Conservation (phyloP, 2,329 filamentous ascomycete genomes). For the Diaporthe ampelina region DNA sequence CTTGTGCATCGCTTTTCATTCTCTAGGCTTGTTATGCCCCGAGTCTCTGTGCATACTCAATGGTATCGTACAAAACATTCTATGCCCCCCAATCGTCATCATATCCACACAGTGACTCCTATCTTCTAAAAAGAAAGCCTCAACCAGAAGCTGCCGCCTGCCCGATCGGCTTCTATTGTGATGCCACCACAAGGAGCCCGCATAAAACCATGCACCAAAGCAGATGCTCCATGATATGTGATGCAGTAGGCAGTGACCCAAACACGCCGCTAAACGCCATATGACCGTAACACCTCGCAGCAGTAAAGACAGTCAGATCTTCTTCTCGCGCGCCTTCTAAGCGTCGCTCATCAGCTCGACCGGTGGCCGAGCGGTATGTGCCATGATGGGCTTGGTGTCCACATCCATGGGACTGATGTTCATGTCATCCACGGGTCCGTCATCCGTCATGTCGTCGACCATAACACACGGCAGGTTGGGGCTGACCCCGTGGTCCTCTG, state of each 20-base stretch:
- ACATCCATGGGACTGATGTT: slow-evolving; percentile 57
- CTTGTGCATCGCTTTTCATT: neutral
- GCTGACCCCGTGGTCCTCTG: slow-evolving; percentile 67
- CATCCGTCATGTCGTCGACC: slow-evolving; percentile 77
- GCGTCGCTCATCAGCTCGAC: slow-evolving; percentile 73
- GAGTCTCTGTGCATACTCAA: slow-evolving; percentile 27
- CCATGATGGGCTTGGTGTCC: slow-evolving; percentile 63
- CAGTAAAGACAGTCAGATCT: slow-evolving; percentile 10
- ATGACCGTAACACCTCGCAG: slow-evolving; percentile 21
- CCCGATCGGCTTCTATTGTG: slow-evolving; percentile 11
- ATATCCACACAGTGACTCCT: slow-evolving; percentile 11
- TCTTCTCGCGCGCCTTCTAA: slow-evolving; percentile 40
- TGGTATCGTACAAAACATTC: slow-evolving; percentile 32
- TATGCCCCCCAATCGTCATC: slow-evolving; percentile 15
- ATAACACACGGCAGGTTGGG: slow-evolving; percentile 74
- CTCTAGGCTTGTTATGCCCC: neutral
- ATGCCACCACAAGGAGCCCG: slow-evolving; percentile 25
- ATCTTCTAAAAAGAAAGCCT: slow-evolving; percentile 2
- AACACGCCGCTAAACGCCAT: slow-evolving; percentile 32
- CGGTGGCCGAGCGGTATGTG: slow-evolving; percentile 74
- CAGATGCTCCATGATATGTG: slow-evolving; percentile 41
- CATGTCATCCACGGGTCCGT: slow-evolving; percentile 59
- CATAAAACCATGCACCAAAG: slow-evolving; percentile 21
- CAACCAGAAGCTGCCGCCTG: slow-evolving; percentile 15
- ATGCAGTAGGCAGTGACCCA: slow-evolving; percentile 28